Evolutionary conservation across 352 stramenopile genomes (phyloP).

Genomic region (Pythium plurisporium): DNA sequence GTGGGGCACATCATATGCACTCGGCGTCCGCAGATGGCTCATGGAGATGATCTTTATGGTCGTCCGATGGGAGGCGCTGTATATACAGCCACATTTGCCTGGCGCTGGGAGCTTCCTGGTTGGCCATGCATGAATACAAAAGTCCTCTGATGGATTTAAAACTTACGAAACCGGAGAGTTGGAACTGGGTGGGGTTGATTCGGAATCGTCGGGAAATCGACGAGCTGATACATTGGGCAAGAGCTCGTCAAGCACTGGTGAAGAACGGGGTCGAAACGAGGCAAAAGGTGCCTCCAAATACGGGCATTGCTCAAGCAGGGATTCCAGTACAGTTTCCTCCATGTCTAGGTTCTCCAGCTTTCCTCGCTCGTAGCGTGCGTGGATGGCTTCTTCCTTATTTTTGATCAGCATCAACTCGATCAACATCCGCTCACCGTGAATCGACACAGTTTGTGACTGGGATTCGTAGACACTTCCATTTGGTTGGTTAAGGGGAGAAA

Average conservation of each 20-base stretch:
- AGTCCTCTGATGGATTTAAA: no score
- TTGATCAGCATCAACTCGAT: constrained; percentile 7
- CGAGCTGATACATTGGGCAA: background rate
- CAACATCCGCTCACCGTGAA: constrained; percentile 17
- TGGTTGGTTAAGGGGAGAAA: background rate
- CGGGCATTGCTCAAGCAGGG: constrained; percentile 4
- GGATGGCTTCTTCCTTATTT: constrained; percentile 4
- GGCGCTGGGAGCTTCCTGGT: no score
- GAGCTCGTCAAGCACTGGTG: constrained; percentile 1
- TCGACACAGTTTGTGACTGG: constrained; percentile 3
- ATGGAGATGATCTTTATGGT: constrained; percentile 24
- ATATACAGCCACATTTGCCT: constrained; percentile 3
- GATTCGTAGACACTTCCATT: background rate
- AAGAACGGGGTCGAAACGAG: background rate
- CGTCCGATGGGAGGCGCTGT: constrained; percentile 11
- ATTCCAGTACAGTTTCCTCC: background rate
- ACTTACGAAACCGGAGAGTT: no score
- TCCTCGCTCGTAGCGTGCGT: background rate
- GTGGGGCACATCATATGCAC: constrained; percentile 4
- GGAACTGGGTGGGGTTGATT: no score
- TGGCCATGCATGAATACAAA: no score
- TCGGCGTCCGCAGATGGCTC: constrained; percentile 2
- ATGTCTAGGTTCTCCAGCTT: constrained; percentile 4
- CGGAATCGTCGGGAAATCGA: background rate
- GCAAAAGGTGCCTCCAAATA: constrained; percentile 18